phyloP scores from a whole-genome alignment of 1,284 basidiomycete genomes.

The Pseudozyma flocculosa region DNA sequence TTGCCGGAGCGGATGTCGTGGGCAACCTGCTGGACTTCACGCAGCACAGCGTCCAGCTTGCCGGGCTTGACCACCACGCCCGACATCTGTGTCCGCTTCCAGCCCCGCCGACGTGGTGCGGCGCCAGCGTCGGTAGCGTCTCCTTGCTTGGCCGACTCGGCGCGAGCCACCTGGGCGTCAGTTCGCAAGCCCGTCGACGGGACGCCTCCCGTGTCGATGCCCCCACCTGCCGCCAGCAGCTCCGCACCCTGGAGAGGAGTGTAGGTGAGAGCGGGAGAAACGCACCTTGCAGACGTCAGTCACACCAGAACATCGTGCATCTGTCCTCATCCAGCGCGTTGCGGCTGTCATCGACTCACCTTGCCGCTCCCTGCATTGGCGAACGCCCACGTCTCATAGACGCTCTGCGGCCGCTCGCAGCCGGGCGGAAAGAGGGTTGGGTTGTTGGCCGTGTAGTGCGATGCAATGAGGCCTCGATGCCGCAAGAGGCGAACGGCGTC shows the following conservation, averaged over 20 bases:
- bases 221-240: slow-evolving; percentile 17
- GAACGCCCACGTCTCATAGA: slow-evolving; percentile 57
- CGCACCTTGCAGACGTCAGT: too few species aligned
- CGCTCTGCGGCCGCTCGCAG: slow-evolving; percentile 45
- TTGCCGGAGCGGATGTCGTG: slow-evolving; percentile 42
- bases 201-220: neutral
- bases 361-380: slow-evolving; percentile 51
- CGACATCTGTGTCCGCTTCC: slow-evolving; percentile 53
- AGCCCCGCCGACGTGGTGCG: slow-evolving; percentile 11
- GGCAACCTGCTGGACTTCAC: slow-evolving; percentile 34
- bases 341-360: too few species aligned
- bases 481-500: slow-evolving; percentile 51
- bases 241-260: slow-evolving; percentile 24
- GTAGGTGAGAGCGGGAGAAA: too few species aligned
- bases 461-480: slow-evolving; percentile 47
- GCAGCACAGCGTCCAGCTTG: slow-evolving; percentile 38
- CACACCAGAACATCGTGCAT: too few species aligned
- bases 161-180: slow-evolving; percentile 8
- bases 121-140: neutral
- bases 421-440: slow-evolving; percentile 51
- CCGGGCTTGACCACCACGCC: slow-evolving; percentile 52
- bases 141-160: slow-evolving; percentile 2
- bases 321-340: too few species aligned
- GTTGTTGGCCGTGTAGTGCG: slow-evolving; percentile 37
- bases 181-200: slow-evolving; percentile 2